These are phyloP conservation scores for Tetrapisispora namnaoensis DNA, from an alignment of 805 yeast species.

Conservation along the genomic window DNA sequence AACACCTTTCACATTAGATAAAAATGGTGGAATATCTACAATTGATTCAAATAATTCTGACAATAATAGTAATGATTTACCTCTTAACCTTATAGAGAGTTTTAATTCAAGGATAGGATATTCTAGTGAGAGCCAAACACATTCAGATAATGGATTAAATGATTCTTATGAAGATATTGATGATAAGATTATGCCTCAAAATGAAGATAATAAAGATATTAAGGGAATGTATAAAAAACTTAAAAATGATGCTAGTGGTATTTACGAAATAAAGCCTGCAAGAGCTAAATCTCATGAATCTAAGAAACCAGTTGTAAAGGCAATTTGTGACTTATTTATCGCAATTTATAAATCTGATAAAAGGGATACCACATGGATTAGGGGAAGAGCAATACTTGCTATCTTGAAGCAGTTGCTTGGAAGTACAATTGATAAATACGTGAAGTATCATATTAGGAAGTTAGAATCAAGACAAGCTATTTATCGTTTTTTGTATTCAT, in stretches of 20 bases:
- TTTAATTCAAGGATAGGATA: neutral
- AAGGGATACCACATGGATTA: slow-evolving; percentile 57
- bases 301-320: slow-evolving; percentile 54
- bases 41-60: neutral
- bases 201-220: neutral
- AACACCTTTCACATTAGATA: neutral
- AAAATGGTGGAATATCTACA: neutral
- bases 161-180: neutral
- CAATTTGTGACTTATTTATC: slow-evolving; percentile 69
- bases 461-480: slow-evolving; percentile 33
- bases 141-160: neutral
- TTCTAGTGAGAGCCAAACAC: neutral
- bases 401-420: slow-evolving; percentile 81
- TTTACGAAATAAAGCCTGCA: neutral
- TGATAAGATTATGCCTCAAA: neutral
- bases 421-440: slow-evolving; percentile 70
- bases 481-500: slow-evolving; percentile 29
- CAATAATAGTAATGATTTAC: neutral
- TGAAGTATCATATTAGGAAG: slow-evolving; percentile 32
- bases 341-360: slow-evolving; percentile 56
- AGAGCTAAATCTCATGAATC: neutral
- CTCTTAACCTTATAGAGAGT: neutral
- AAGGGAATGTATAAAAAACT: neutral
- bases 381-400: slow-evolving; percentile 76
- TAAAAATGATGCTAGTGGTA: neutral